Evolutionary conservation across 345 rosid genomes (phyloP).

Genomic region (Firmiana major): DNA sequence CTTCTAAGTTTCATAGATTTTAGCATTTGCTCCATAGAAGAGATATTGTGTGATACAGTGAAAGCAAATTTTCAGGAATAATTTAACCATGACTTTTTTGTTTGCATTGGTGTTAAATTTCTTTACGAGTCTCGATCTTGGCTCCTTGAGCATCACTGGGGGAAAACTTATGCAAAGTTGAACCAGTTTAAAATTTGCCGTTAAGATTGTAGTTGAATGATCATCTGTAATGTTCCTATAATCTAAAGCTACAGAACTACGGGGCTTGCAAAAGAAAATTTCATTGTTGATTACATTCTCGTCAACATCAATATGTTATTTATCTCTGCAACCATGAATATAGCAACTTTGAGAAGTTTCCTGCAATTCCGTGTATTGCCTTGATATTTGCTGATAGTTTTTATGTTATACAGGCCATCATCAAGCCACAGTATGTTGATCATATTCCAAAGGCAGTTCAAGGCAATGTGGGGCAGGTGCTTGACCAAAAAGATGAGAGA

Average conservation of each 20-base stretch:
- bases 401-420: constrained; percentile 61
- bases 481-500: constrained; percentile 90
- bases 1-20: neutral
- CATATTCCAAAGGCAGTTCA: constrained; percentile 94
- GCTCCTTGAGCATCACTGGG: neutral
- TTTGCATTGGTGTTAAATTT: neutral
- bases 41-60: neutral
- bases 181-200: neutral
- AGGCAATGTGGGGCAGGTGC: constrained; percentile 93
- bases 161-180: neutral
- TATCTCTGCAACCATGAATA: neutral
- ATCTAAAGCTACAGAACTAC: neutral
- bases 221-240: neutral
- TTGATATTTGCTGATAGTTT: neutral
- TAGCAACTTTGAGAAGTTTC: neutral
- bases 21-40: neutral
- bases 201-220: neutral
- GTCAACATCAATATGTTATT: neutral
- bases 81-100: too few species aligned
- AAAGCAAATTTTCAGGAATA: neutral
- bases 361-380: neutral
- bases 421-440: constrained; percentile 98
- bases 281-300: neutral
- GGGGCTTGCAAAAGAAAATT: neutral
- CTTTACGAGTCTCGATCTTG: neutral